These are phyloP conservation scores for Adansonia grandidieri DNA, from an alignment of 441 rosid genomes.

Conservation along the genomic window DNA sequence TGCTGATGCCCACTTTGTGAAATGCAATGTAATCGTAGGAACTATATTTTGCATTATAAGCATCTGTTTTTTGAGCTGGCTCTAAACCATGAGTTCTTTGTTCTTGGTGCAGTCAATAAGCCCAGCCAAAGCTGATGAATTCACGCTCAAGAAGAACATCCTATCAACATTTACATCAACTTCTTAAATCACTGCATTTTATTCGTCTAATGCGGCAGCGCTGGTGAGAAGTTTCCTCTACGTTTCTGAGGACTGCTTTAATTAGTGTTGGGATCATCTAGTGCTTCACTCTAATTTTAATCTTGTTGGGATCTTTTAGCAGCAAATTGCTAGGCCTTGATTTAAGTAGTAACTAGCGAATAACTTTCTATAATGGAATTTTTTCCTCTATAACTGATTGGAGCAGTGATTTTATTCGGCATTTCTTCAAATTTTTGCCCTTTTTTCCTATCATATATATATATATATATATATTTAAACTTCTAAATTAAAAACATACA, in stretches of 20 bases:
- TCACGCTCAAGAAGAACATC: conserved; percentile 84
- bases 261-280: conserved; percentile 11
- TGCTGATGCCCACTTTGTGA: not conserved
- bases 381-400: not conserved
- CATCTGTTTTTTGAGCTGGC: not conserved
- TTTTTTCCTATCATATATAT: not conserved
- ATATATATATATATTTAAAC: too few relatives aligned
- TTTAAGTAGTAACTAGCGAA: not conserved
- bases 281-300: conserved; percentile 7
- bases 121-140: conserved; percentile 83
- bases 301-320: conserved; percentile 15
- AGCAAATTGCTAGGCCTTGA: conserved; percentile 13
- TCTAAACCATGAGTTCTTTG: conserved; percentile 13
- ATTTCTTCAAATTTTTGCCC: not conserved
- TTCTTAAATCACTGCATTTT: not conserved
- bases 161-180: conserved; percentile 64
- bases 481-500: not conserved
- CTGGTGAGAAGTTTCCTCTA: conserved; percentile 1
- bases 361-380: not conserved
- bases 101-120: conserved; percentile 68
- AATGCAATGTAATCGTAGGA: not conserved
- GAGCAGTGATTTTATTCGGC: conserved; percentile 7
- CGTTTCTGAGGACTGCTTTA: conserved; percentile 19
- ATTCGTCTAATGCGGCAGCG: not conserved
- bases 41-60: not conserved